These are phyloP conservation scores for Mycena epipterygia DNA, from an alignment of 768 basidiomycete genomes.

Conservation along the genomic window DNA sequence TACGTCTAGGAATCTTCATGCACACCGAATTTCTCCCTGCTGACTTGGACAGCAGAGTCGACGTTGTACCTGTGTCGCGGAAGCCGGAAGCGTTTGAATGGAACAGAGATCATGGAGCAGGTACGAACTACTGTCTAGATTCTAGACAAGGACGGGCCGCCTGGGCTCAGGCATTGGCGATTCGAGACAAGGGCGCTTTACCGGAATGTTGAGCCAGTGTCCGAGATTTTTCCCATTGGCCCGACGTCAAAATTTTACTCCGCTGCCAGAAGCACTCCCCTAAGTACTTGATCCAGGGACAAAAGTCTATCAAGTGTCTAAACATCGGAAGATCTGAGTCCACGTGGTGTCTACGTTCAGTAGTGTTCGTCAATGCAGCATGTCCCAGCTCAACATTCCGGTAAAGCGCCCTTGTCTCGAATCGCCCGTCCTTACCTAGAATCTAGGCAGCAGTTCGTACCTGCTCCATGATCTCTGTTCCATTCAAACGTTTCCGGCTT, in stretches of 20 bases:
- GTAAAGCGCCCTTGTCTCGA: neutral
- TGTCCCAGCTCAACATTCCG: neutral
- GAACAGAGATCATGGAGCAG: slow-evolving; percentile 1
- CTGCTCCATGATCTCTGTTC: slow-evolving; percentile 1
- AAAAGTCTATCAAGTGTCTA: neutral
- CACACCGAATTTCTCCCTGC: no score
- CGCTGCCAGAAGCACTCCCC: no score
- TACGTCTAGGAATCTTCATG: no score
- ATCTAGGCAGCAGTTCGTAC: neutral
- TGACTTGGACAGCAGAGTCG: neutral
- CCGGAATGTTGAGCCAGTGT: neutral
- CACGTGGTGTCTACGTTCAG: neutral
- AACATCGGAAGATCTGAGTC: neutral
- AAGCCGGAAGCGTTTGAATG: neutral
- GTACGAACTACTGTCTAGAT: neutral
- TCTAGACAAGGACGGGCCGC: neutral
- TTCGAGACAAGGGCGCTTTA: neutral
- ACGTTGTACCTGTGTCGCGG: slow-evolving; percentile 6
- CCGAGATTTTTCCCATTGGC: no score
- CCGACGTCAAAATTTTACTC: no score
- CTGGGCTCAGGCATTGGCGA: neutral
- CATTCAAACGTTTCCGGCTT: neutral
- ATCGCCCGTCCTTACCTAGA: slow-evolving; percentile 1
- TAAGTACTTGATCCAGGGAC: no score
- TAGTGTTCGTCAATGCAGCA: neutral